Evolutionary conservation across 2,329 filamentous ascomycete genomes (phyloP).

Genomic region (Mycocentrospora acerina): DNA sequence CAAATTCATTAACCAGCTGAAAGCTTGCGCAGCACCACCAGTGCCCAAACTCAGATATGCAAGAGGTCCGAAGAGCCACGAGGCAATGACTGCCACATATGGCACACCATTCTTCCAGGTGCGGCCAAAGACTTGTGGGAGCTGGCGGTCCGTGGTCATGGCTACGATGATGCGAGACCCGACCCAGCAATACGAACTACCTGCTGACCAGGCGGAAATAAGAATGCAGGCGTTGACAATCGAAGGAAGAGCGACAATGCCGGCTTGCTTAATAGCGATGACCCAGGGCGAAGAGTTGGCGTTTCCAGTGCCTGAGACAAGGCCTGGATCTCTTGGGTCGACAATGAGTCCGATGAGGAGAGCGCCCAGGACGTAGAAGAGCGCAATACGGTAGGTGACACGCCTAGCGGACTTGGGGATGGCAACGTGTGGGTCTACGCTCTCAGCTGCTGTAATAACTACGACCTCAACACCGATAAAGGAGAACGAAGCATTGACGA

Average conservation of each 20-base stretch:
- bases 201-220: constrained; percentile 27
- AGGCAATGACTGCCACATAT: constrained; percentile 63
- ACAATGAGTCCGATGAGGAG: constrained; percentile 61
- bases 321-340: constrained; percentile 46
- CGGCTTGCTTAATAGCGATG: constrained; percentile 50
- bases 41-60: constrained; percentile 73
- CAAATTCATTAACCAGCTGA: constrained; percentile 70
- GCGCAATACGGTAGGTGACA: constrained; percentile 49
- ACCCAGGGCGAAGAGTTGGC: constrained; percentile 55
- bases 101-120: constrained; percentile 65
- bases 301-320: constrained; percentile 31
- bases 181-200: constrained; percentile 29
- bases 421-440: constrained; percentile 63
- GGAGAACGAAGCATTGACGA: constrained; percentile 49
- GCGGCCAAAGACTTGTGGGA: constrained; percentile 25
- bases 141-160: constrained; percentile 23
- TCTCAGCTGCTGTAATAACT: constrained; percentile 66
- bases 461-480: constrained; percentile 55
- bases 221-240: constrained; percentile 30
- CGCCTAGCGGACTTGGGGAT: constrained; percentile 59
- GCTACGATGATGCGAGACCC: constrained; percentile 25
- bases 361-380: constrained; percentile 49
- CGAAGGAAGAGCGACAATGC: constrained; percentile 42
- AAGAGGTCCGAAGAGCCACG: constrained; percentile 57
- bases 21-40: constrained; percentile 60